A percentile compares a stretch with the other conserved stretches of the same genome.
Evolutionary conservation across 2,329 filamentous ascomycete species (phyloP).

Genomic region (Chaetothyriales sp.): DNA sequence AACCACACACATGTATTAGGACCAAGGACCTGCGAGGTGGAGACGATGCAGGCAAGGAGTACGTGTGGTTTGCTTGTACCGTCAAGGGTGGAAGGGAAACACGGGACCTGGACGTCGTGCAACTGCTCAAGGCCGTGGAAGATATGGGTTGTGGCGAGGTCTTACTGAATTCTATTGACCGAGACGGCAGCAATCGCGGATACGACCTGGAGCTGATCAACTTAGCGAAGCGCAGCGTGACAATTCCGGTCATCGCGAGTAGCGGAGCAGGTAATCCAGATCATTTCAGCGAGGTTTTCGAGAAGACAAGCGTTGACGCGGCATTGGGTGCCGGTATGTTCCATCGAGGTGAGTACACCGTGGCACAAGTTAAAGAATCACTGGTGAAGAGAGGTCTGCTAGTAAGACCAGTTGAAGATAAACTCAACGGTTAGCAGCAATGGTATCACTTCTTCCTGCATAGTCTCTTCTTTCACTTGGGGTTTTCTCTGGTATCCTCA

Average conservation of each 20-base stretch:
- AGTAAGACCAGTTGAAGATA: slow-evolving; percentile 60
- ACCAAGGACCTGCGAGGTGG: slow-evolving; percentile 40
- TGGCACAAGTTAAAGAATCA: slow-evolving; percentile 81
- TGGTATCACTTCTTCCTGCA: too few species aligned
- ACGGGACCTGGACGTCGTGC: slow-evolving; percentile 81
- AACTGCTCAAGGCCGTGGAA: slow-evolving; percentile 77
- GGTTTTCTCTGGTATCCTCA: too few species aligned
- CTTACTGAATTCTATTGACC: slow-evolving; percentile 92
- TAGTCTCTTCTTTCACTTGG: too few species aligned
- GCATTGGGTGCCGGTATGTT: slow-evolving; percentile 96
- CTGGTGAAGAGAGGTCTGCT: slow-evolving; percentile 55
- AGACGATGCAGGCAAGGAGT: slow-evolving; percentile 57
- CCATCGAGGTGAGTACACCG: slow-evolving; percentile 86
- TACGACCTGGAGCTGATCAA: slow-evolving; percentile 86
- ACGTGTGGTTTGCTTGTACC: slow-evolving; percentile 96
- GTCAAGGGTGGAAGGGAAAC: slow-evolving; percentile 90
- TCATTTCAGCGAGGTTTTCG: slow-evolving; percentile 86
- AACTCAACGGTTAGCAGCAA: too few species aligned
- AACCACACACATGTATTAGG: slow-evolving; percentile 58
- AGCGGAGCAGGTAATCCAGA: slow-evolving; percentile 76
- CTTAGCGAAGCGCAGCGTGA: slow-evolving; percentile 73
- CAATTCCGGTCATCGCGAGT: slow-evolving; percentile 87
- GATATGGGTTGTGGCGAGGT: slow-evolving; percentile 93
- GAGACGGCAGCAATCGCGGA: slow-evolving; percentile 83
- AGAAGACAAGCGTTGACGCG: slow-evolving; percentile 72